Conservation (phyloP, 2,329 filamentous ascomycete genomes). For the Paecilomyces sp. region DNA sequence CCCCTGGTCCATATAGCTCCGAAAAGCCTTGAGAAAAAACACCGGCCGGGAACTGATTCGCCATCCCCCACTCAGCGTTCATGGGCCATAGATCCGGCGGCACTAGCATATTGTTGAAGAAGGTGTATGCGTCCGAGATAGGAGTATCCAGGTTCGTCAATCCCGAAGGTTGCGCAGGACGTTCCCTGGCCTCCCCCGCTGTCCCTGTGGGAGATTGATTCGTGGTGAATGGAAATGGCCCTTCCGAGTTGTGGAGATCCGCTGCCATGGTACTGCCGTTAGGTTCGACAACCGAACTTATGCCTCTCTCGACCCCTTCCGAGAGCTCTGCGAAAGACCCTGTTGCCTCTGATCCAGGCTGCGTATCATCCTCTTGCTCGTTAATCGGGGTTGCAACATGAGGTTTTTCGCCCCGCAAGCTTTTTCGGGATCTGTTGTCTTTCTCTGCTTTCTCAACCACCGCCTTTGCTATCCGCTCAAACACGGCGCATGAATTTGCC, state of each 20-base stretch:
- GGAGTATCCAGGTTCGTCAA: conserved; percentile 10
- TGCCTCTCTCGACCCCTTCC: neutral
- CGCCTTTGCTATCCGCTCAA: conserved; percentile 80
- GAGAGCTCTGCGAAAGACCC: neutral
- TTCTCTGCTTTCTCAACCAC: conserved; percentile 85
- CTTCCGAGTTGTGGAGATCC: neutral
- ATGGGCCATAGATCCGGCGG: conserved; percentile 67
- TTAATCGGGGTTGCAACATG: neutral
- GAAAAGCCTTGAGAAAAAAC: conserved; percentile 11
- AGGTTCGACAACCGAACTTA: neutral
- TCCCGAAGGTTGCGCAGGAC: conserved; percentile 11
- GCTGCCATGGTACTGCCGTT: neutral
- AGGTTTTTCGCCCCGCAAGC: neutral
- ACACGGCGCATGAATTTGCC: conserved; percentile 81
- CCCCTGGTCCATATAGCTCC: neutral
- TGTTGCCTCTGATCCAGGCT: neutral
- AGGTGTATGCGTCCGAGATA: conserved; percentile 12
- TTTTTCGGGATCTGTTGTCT: conserved; percentile 37
- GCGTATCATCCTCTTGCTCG: neutral
- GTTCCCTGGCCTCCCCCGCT: conserved; percentile 23
- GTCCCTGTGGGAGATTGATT: neutral
- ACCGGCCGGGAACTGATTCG: conserved; percentile 16
- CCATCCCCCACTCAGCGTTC: conserved; percentile 72
- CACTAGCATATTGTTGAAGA: conserved; percentile 6
- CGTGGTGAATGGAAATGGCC: neutral